These are phyloP conservation scores for Erodium texanum DNA, from an alignment of 441 rosid species.

Conservation along the genomic window DNA sequence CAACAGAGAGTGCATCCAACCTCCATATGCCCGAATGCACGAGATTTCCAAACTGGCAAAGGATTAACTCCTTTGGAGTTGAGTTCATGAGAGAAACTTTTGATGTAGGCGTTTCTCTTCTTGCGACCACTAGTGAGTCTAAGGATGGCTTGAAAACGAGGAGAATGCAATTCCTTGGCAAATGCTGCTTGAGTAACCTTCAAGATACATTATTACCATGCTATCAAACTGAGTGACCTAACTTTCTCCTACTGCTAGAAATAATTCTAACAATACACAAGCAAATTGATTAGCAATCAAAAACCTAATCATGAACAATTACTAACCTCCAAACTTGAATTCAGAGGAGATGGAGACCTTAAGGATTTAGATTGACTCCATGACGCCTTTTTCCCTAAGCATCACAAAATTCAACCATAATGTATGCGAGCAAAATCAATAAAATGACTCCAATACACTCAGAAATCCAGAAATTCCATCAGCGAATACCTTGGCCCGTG, in stretches of 20 bases:
- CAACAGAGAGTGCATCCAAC: conserved; percentile 22
- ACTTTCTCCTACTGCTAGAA: conserved; percentile 4
- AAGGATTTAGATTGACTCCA: conserved; percentile 69
- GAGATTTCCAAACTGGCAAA: conserved; percentile 83
- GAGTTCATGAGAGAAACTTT: conserved; percentile 96
- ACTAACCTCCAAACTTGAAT: conserved; percentile 61
- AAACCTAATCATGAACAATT: not conserved
- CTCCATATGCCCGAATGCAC: conserved; percentile 91
- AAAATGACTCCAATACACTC: not conserved
- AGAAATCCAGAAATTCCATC: not conserved
- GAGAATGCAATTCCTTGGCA: conserved; percentile 80
- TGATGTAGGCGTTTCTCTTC: conserved; percentile 72
- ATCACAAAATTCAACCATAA: conserved; percentile 12
- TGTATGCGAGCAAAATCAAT: not conserved
- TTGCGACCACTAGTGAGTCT: conserved; percentile 62
- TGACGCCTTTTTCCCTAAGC: conserved; percentile 45
- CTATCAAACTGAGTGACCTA: not conserved
- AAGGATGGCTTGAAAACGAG: conserved; percentile 78
- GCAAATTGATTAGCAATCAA: conserved; percentile 1
- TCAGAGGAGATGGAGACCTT: conserved; percentile 34
- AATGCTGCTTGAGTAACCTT: conserved; percentile 60
- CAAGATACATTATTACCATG: conserved; percentile 11
- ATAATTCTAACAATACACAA: conserved; percentile 2
- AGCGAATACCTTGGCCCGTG: conserved; percentile 33
- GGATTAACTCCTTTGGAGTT: conserved; percentile 96